phyloP scores from a whole-genome alignment of 1,284 basidiomycete species.

The Boletus semigastroideus region DNA sequence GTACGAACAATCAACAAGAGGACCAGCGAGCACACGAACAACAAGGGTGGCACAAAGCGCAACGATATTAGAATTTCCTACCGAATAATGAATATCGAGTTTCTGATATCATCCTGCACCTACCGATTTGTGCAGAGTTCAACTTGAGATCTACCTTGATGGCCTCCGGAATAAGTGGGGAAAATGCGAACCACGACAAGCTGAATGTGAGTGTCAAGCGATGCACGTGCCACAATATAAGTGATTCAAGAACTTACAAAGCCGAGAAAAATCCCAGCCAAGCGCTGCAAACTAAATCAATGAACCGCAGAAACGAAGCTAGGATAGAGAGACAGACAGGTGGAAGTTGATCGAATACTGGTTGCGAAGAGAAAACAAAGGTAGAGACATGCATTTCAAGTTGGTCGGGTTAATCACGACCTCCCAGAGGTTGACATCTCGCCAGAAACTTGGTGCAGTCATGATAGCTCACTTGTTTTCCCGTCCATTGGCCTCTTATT shows the following conservation, averaged over 20 bases:
- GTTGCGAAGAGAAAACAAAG: slow-evolving; percentile 52
- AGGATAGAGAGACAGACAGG: slow-evolving; percentile 32
- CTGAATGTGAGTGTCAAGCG: slow-evolving; percentile 28
- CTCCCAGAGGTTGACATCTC: slow-evolving; percentile 13
- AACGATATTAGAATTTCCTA: slow-evolving; percentile 58
- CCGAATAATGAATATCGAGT: not conserved
- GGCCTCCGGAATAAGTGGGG: slow-evolving; percentile 60
- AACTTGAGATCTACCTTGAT: slow-evolving; percentile 58
- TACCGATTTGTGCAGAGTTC: slow-evolving; percentile 44
- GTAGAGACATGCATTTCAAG: slow-evolving; percentile 54
- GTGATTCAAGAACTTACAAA: slow-evolving; percentile 31
- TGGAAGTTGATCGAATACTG: slow-evolving; percentile 55
- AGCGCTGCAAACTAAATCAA: slow-evolving; percentile 29
- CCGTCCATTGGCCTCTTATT: not conserved
- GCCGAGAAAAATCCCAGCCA: slow-evolving; percentile 33
- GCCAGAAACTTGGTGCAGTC: not conserved
- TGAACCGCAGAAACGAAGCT: not conserved
- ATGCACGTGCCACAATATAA: slow-evolving; percentile 16
- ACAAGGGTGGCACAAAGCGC: slow-evolving; percentile 33
- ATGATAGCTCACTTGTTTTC: slow-evolving; percentile 3
- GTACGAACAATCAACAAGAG: slow-evolving; percentile 52
- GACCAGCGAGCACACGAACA: slow-evolving; percentile 53
- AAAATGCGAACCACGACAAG: slow-evolving; percentile 67
- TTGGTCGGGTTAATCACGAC: slow-evolving; percentile 51
- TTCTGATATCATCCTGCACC: not conserved